phyloP scores from a whole-genome alignment of 1,284 basidiomycete species.

The Leccinum angustisporum region DNA sequence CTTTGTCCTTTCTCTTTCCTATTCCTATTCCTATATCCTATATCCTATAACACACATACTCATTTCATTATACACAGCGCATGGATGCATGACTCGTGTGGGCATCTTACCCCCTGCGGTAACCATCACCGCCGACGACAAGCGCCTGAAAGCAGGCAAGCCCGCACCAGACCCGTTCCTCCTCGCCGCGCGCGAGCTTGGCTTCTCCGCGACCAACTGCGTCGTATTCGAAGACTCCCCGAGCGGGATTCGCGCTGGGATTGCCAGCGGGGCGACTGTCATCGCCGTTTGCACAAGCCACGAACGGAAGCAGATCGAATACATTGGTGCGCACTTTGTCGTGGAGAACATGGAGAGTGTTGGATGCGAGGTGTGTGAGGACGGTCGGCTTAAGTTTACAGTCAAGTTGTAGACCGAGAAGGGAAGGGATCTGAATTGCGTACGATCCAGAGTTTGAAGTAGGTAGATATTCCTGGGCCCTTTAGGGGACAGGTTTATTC shows the following conservation, averaged over 20 bases:
- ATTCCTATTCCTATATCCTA: no score
- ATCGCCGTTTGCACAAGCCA: slow-evolving; percentile 77
- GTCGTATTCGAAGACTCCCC: slow-evolving; percentile 80
- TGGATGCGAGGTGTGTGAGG: slow-evolving; percentile 41
- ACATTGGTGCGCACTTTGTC: slow-evolving; percentile 67
- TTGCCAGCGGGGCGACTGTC: slow-evolving; percentile 71
- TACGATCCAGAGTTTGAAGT: no score
- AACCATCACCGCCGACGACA: slow-evolving; percentile 80
- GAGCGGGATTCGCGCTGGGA: slow-evolving; percentile 70
- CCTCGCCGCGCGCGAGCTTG: slow-evolving; percentile 71
- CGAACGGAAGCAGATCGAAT: slow-evolving; percentile 52
- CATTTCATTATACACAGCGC: slow-evolving; percentile 39
- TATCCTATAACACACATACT: background rate
- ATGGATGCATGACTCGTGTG: slow-evolving; percentile 71
- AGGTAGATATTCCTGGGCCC: no score
- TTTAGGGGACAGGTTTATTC: no score
- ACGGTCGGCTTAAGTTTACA: slow-evolving; percentile 43
- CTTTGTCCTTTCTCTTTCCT: background rate
- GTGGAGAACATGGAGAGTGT: slow-evolving; percentile 63
- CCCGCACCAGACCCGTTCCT: slow-evolving; percentile 76
- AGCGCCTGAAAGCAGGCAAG: slow-evolving; percentile 63
- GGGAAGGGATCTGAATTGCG: background rate
- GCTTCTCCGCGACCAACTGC: slow-evolving; percentile 55
- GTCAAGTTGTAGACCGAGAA: slow-evolving; percentile 18
- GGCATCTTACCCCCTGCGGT: slow-evolving; percentile 72